Evolutionary conservation across 2,329 filamentous ascomycete species (phyloP), one percentile per base, ranked within the genome.

Genomic region (Exutisphaerella laricina): DNA sequence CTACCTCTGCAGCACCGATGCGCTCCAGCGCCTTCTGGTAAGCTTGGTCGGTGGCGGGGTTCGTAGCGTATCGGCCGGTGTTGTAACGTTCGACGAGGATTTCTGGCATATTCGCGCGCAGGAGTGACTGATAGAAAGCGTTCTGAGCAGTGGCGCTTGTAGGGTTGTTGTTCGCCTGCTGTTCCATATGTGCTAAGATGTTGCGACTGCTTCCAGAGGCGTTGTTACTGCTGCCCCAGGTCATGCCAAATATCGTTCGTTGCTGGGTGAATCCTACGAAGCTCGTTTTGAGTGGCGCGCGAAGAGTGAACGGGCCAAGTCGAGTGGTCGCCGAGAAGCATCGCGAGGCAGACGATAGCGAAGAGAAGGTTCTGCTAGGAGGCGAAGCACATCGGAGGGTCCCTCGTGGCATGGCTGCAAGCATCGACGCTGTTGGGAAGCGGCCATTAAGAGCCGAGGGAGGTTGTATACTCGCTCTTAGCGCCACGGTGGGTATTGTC

Each of bases 81-180:
- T 88, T 82, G 65, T 95, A 92, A 58, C 92, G 77, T 66, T 97
- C 88, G 46, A 96, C 78, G 43, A 98, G 73, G 50, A 98, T 94
- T 39, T 88, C 84, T 13, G 90, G 87, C 85, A 96, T 89, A 59
- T 94, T 92, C 39, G 90, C 88, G 61, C 85, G 85, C 42, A 96
- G 74, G 10, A 98, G 78, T 33, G 89, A 83, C 62, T 90, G 84
- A 63, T 98, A 98, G 65, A 98, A 96, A 12, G 86, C 84, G 63
- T 90, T 92, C 65, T 98, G 92, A 14, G 88, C 82, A 31, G 84
- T 85, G 20, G 88, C 84, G 65, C 88, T 97, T 46, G 74, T 78
- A 1, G 92, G 88, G 58, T 95, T 94, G 66, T 88, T 85, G 68
- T 97, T 98, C 26, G 92, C 94, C 17, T 85, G 84, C 63, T 89